Percentiles rank a stretch among this genome's conserved stretches.
These are phyloP conservation scores for Telfairia occidentalis DNA, from an alignment of 331 rosid genomes.

Conservation along the genomic window DNA sequence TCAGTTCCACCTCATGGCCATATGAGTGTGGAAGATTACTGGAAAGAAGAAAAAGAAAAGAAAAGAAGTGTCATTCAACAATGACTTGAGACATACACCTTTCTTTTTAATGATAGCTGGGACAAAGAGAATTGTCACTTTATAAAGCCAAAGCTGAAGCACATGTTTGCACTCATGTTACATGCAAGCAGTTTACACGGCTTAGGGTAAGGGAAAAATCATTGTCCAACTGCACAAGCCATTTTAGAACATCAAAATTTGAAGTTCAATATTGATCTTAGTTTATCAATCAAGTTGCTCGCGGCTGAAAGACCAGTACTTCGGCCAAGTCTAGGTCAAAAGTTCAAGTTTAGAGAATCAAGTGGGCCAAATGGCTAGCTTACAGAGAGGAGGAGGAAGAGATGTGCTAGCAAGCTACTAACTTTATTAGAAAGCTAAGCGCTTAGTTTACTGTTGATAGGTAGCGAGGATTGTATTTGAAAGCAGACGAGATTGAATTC, in stretches of 20 bases:
- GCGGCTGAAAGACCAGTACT: neutral
- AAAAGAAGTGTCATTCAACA: neutral
- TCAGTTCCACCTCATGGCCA: neutral
- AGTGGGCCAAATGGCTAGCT: too few relatives aligned
- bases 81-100: neutral
- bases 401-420: neutral
- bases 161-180: neutral
- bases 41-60: conserved; percentile 1
- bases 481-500: neutral
- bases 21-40: neutral
- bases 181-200: neutral
- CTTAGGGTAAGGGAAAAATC: neutral
- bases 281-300: neutral
- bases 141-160: neutral
- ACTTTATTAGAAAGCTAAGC: neutral
- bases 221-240: neutral
- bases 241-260: neutral
- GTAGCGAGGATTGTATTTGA: neutral
- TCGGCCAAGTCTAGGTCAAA: neutral
- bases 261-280: neutral
- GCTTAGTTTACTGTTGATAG: neutral
- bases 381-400: too few relatives aligned
- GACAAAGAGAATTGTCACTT: conserved; percentile 11
- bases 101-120: neutral
- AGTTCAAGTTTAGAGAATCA: neutral